Percentiles rank a stretch among this genome's conserved stretches.
phyloP scores from a whole-genome alignment of 106 monocot genomes.

The Dendrobium huoshanense region DNA sequence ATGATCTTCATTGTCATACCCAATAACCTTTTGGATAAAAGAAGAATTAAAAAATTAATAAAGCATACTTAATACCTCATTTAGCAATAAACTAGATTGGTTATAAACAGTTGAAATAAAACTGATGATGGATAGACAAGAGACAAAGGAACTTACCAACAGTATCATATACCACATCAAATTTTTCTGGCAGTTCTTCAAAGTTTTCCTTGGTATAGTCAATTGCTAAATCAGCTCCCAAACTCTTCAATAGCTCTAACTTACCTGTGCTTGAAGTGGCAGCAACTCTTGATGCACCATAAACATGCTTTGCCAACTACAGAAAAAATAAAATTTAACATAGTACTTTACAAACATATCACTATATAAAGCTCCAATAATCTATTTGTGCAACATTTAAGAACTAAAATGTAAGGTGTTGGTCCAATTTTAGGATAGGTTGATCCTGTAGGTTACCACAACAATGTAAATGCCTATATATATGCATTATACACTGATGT shows the following conservation, averaged over 20 bases:
- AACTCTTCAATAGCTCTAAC: conserved; percentile 73
- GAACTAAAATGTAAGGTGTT: no score
- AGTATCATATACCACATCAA: conserved; percentile 86
- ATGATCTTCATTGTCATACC: no score
- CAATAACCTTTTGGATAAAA: neutral
- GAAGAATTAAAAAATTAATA: neutral
- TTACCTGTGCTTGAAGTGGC: conserved; percentile 85
- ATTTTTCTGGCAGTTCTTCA: conserved; percentile 82
- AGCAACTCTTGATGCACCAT: conserved; percentile 79
- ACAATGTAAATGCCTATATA: no score
- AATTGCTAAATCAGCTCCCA: conserved; percentile 85
- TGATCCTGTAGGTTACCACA: no score
- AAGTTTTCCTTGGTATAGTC: conserved; percentile 95
- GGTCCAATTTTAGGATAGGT: no score
- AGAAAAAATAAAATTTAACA: conserved; percentile 5
- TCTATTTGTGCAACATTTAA: neutral
- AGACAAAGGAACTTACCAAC: conserved; percentile 54
- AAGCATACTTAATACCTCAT: neutral
- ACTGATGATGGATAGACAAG: neutral
- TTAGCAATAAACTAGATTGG: no score
- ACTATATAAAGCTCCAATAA: neutral
- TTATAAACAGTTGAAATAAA: neutral
- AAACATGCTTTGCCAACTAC: conserved; percentile 87
- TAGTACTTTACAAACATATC: neutral
- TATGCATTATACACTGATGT: no score